Conservation (phyloP, 768 basidiomycete species). For the Lyophyllum shimeji region DNA sequence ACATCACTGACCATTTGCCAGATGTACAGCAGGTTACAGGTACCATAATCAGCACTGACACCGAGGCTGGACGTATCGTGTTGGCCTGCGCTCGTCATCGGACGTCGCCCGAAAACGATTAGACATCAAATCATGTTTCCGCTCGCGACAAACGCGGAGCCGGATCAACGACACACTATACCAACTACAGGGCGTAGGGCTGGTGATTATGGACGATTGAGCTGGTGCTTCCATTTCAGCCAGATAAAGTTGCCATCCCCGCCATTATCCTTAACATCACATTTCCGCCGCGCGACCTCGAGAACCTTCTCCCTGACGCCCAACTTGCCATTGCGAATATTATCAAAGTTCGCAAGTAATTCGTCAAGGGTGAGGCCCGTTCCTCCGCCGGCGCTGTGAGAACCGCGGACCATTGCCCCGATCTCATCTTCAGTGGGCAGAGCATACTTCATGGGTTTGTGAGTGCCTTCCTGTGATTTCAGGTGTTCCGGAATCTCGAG, state of each 20-base stretch:
- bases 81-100: background rate
- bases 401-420: constrained; percentile 60
- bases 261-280: constrained; percentile 55
- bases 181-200: constrained; percentile 1
- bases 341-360: constrained; percentile 55
- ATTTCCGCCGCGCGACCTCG: constrained; percentile 73
- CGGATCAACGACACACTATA: background rate
- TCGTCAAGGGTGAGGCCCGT: constrained; percentile 64
- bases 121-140: background rate
- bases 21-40: background rate
- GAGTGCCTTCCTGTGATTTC: constrained; percentile 16
- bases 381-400: constrained; percentile 58
- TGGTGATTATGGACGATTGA: constrained; percentile 23
- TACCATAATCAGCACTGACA: constrained; percentile 1
- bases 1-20: background rate
- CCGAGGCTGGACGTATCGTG: background rate
- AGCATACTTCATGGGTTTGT: constrained; percentile 41
- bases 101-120: background rate
- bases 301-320: constrained; percentile 76
- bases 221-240: constrained; percentile 57
- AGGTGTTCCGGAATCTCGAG: constrained; percentile 40
- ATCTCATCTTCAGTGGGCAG: constrained; percentile 83
- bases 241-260: constrained; percentile 57
- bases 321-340: constrained; percentile 46
- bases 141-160: background rate